Evolutionary conservation across 192 early-diverging fungal species (phyloP).

Genomic region (Backusella circina): DNA sequence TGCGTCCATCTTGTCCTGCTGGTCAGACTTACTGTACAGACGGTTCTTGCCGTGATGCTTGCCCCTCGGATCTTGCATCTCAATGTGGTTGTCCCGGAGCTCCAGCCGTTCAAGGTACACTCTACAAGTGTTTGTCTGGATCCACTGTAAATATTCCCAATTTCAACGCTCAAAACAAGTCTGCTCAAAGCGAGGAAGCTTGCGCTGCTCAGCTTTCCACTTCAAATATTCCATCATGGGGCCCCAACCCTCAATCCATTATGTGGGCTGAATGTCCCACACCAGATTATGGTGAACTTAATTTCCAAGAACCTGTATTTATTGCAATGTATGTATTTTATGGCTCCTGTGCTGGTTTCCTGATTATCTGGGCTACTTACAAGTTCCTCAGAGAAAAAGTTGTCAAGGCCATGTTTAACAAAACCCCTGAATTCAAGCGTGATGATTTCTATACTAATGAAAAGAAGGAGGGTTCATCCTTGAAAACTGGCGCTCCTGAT

Average conservation of each 20-base stretch:
- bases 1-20: constrained; percentile 34
- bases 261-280: constrained; percentile 34
- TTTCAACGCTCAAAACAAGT: constrained; percentile 29
- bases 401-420: not conserved
- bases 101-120: constrained; percentile 12
- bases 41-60: constrained; percentile 40
- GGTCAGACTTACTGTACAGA: constrained; percentile 47
- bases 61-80: constrained; percentile 31
- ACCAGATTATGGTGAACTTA: constrained; percentile 6
- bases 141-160: constrained; percentile 18
- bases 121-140: constrained; percentile 19
- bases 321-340: constrained; percentile 25
- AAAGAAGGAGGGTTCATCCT: not conserved
- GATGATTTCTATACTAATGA: constrained; percentile 3
- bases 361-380: constrained; percentile 24
- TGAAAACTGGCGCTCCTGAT: not conserved
- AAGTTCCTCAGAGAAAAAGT: constrained; percentile 13
- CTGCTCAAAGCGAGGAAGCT: constrained; percentile 8
- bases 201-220: constrained; percentile 13
- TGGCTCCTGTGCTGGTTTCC: constrained; percentile 14
- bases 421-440: not conserved
- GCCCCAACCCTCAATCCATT: not conserved
- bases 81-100: constrained; percentile 27
- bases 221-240: not conserved
- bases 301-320: constrained; percentile 33